These are phyloP conservation scores for Heliamphora pulchella DNA, from an alignment of 179 eudicot genomes.

Conservation along the genomic window DNA sequence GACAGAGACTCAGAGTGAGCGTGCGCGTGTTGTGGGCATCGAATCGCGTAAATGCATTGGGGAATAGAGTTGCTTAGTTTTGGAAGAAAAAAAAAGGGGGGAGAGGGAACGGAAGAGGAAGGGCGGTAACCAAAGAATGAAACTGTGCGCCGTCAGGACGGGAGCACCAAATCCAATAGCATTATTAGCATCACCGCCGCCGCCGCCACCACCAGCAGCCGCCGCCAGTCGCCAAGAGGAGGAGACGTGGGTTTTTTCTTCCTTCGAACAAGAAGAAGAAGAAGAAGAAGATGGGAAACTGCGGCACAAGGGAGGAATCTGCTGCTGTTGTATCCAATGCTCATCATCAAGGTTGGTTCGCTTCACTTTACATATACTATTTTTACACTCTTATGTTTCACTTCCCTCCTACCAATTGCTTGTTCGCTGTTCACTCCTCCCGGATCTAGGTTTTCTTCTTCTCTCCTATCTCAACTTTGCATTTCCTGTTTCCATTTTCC, in stretches of 20 bases:
- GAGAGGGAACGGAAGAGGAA: neutral
- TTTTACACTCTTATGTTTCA: neutral
- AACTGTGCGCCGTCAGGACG: neutral
- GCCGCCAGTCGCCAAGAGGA: neutral
- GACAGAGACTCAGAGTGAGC: too few species aligned
- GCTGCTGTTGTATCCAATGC: conserved; percentile 51
- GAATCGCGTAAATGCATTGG: too few species aligned
- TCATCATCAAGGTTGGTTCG: conserved; percentile 41
- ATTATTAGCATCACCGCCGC: neutral
- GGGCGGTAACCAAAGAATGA: conserved; percentile 9
- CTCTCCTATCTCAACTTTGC: too few species aligned
- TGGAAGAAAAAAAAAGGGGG: neutral
- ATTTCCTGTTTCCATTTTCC: neutral
- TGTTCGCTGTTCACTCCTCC: neutral
- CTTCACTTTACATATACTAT: neutral
- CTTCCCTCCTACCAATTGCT: neutral
- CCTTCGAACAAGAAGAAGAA: neutral
- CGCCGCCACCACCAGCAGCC: neutral
- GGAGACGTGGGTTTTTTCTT: neutral
- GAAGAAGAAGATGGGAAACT: conserved; percentile 44
- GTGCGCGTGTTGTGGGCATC: too few species aligned
- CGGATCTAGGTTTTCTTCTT: conserved; percentile 7
- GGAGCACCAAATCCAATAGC: neutral
- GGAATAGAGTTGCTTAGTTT: neutral
- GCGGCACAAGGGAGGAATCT: conserved; percentile 76